Evolutionary conservation across 1,284 basidiomycete genomes (phyloP).

Genomic region (Cutaneotrichosporon sp.): DNA sequence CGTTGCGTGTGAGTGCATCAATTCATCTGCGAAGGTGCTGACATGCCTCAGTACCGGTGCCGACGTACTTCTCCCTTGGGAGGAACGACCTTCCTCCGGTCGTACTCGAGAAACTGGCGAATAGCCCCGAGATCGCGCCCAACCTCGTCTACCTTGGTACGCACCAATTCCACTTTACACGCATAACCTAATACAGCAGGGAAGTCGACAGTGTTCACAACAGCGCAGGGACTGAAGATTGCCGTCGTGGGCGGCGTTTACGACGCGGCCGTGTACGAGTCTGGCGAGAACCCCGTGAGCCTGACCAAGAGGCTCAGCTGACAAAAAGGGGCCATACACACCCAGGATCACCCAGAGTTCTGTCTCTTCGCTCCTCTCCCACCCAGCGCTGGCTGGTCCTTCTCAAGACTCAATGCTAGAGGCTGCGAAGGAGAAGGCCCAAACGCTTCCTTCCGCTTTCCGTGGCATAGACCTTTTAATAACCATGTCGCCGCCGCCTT

Average conservation of each 20-base stretch:
- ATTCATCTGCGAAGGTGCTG: slow-evolving; percentile 1
- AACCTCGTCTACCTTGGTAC: slow-evolving; percentile 74
- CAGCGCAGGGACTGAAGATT: slow-evolving; percentile 75
- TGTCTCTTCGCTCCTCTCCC: slow-evolving; percentile 58
- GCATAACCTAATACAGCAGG: slow-evolving; percentile 52
- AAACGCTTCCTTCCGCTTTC: slow-evolving; percentile 50
- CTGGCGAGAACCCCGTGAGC: slow-evolving; percentile 13
- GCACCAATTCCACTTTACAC: too few relatives aligned
- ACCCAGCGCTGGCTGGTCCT: slow-evolving; percentile 47
- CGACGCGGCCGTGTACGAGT: slow-evolving; percentile 57
- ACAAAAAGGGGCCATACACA: slow-evolving; percentile 59
- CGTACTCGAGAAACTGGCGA: slow-evolving; percentile 69
- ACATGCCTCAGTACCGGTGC: slow-evolving; percentile 63
- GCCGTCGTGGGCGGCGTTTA: slow-evolving; percentile 77
- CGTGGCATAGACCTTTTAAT: slow-evolving; percentile 77
- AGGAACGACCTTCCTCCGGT: slow-evolving; percentile 63
- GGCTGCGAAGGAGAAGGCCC: slow-evolving; percentile 64
- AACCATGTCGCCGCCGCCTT: slow-evolving; percentile 70
- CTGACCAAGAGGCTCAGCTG: background rate
- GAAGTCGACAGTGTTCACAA: slow-evolving; percentile 75
- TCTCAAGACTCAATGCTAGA: slow-evolving; percentile 59
- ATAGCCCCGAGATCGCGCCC: slow-evolving; percentile 69
- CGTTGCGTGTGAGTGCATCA: slow-evolving; percentile 29
- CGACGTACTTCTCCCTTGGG: slow-evolving; percentile 90
- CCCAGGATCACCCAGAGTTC: slow-evolving; percentile 67